phyloP scores from a whole-genome alignment of 2,329 filamentous ascomycete genomes.

The Celoporthe dispersa region DNA sequence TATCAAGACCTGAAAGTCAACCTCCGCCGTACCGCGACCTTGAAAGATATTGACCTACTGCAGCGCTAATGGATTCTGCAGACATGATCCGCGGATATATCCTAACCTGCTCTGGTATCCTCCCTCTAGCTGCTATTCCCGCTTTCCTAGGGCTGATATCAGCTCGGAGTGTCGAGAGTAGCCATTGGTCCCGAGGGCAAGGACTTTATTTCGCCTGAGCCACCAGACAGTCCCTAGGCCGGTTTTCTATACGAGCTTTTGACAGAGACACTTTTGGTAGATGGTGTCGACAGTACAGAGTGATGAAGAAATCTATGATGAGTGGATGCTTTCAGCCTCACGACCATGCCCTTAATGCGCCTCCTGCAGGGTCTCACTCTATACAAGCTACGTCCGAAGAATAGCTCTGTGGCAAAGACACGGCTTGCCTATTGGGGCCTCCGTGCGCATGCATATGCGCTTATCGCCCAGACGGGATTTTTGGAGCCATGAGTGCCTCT shows the following conservation, averaged over 20 bases:
- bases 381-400: too few species aligned
- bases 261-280: neutral
- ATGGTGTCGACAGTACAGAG: neutral
- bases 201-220: neutral
- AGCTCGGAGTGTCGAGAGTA: slow-evolving; percentile 16
- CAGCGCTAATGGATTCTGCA: slow-evolving; percentile 17
- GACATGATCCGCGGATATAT: slow-evolving; percentile 7
- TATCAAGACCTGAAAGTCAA: too few species aligned
- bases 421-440: neutral
- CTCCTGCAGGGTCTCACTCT: neutral
- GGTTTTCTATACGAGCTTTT: neutral
- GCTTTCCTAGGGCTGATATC: slow-evolving; percentile 25
- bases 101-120: neutral
- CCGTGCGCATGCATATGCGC: neutral
- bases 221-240: neutral
- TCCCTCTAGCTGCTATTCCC: slow-evolving; percentile 1
- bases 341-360: neutral
- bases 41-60: too few species aligned
- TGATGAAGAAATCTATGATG: neutral
- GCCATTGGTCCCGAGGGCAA: slow-evolving; percentile 20
- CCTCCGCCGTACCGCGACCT: too few species aligned
- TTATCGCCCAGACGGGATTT: neutral
- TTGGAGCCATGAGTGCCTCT: neutral
- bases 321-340: slow-evolving; percentile 13
- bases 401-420: neutral